Base-by-base conservation (phyloP, 805 yeast species). In the Candida michaelii region DNA sequence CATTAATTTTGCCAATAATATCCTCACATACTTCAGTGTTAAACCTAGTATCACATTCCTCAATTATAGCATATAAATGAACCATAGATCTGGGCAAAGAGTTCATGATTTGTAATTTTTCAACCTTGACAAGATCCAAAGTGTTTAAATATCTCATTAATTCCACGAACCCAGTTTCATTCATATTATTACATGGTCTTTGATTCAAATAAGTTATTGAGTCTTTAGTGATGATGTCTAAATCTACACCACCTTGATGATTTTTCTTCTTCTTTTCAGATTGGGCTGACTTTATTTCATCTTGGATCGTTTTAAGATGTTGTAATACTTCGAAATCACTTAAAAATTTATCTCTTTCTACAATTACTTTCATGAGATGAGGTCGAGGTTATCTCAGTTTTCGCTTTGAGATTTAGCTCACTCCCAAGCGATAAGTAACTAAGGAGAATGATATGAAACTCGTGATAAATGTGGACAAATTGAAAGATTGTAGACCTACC, bases 11-110 rank as follows among this genome's bases (percentile, higher is more conserved):
- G 4, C 66, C 76, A 23, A 91, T 49, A 2, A 91, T 75, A 3
- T 69, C 66, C 35, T 80, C 76, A 37, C 86, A 73, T 46, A 82
- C 74, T 1, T 78, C 84, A 45, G 85, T 87, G n/a, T 68, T 65
- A 53, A 89, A 84, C 52, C 99, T 72, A 47, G 79, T 81, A 52
- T 91, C 99, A 62, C 96, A 91, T 58, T 93, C 98, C 58, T 91
- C 99, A 1, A 91, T 80, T 21, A 91, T 66, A 0, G 93, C 74
- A 58, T 81, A 89, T 39, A 91, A 69, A 27, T 79, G 83, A 10
- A 90, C 97, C 71, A 88, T 66, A 4, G 88, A 79, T 35, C 83
- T 70, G 1, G 99, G 99, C 21, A 88, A 72, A 6, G 82, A 71
- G 59, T 91, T 90, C 43, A 90, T 75, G 30, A 91, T 78, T 63